A percentile compares a stretch with the other conserved stretches of the same genome.
phyloP scores from a whole-genome alignment of 768 basidiomycete species.

The Termitomyces sp. region DNA sequence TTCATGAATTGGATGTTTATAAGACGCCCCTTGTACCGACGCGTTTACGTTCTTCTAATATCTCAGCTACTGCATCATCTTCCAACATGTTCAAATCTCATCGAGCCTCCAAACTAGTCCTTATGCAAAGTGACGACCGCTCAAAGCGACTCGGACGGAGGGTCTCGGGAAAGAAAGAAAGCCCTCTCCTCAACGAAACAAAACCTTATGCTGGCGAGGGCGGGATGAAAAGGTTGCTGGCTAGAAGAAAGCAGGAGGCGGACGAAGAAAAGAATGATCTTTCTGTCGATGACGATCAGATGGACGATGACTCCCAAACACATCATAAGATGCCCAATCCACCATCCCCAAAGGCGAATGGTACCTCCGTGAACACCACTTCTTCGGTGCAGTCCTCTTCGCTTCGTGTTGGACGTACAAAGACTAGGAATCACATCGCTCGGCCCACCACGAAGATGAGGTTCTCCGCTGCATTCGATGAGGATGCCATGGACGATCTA shows the following conservation, averaged over 20 bases:
- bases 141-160: constrained; percentile 44
- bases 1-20: constrained; percentile 74
- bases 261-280: constrained; percentile 36
- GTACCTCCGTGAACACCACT: constrained; percentile 26
- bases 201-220: constrained; percentile 81
- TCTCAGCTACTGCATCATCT: constrained; percentile 23
- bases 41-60: constrained; percentile 39
- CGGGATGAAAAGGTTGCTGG: constrained; percentile 74
- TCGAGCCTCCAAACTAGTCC: constrained; percentile 37
- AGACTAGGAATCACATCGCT: constrained; percentile 57
- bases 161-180: constrained; percentile 34
- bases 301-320: constrained; percentile 18
- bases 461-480: constrained; percentile 66
- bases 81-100: constrained; percentile 65
- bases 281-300: constrained; percentile 23
- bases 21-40: constrained; percentile 76
- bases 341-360: constrained; percentile 25
- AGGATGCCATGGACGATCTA: constrained; percentile 43
- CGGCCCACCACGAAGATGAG: constrained; percentile 51
- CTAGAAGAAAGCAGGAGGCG: constrained; percentile 56
- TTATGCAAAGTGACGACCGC: constrained; percentile 61
- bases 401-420: constrained; percentile 62
- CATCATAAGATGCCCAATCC: constrained; percentile 15
- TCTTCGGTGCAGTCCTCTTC: constrained; percentile 41
- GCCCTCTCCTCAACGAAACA: constrained; percentile 44